These are phyloP conservation scores for Melastoma candidum DNA, from an alignment of 441 rosid species.

Conservation along the genomic window DNA sequence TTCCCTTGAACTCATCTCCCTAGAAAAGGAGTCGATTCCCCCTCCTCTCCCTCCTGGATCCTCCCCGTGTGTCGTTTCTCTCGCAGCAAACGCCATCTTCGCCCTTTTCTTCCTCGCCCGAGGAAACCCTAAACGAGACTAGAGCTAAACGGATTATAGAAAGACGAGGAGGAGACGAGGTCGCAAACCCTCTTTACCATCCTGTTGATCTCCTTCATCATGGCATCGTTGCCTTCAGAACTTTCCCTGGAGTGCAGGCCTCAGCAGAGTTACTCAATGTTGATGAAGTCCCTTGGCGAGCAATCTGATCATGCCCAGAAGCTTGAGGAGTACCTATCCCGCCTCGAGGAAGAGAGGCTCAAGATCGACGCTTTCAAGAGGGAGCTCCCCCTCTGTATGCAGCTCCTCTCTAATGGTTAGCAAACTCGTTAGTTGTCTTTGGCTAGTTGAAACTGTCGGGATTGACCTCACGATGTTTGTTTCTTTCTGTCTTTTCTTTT, in stretches of 20 bases:
- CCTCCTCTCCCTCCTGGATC: conserved; percentile 23
- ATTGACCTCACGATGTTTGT: neutral
- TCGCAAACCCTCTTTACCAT: conserved; percentile 18
- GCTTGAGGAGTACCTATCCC: conserved; percentile 75
- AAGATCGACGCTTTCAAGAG: conserved; percentile 99
- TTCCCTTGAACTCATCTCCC: conserved; percentile 43
- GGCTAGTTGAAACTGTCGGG: neutral
- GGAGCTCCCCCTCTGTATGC: conserved; percentile 99
- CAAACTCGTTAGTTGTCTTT: neutral
- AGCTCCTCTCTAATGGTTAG: conserved; percentile 81
- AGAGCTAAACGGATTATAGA: neutral
- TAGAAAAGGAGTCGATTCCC: conserved; percentile 46
- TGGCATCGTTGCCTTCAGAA: conserved; percentile 72
- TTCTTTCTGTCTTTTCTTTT: neutral
- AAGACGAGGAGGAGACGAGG: conserved; percentile 19
- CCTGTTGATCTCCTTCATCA: conserved; percentile 11
- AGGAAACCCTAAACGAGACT: conserved; percentile 14
- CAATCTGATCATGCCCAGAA: conserved; percentile 54
- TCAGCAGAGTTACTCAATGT: conserved; percentile 66
- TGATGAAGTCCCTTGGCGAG: conserved; percentile 78
- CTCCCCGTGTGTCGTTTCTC: conserved; percentile 33
- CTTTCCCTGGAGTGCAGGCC: conserved; percentile 79
- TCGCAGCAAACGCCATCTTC: conserved; percentile 30
- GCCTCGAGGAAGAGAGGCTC: conserved; percentile 82
- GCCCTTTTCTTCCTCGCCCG: conserved; percentile 21